Conservation (phyloP, 2,329 filamentous ascomycete species). For the Sordariomycetes sp. region DNA sequence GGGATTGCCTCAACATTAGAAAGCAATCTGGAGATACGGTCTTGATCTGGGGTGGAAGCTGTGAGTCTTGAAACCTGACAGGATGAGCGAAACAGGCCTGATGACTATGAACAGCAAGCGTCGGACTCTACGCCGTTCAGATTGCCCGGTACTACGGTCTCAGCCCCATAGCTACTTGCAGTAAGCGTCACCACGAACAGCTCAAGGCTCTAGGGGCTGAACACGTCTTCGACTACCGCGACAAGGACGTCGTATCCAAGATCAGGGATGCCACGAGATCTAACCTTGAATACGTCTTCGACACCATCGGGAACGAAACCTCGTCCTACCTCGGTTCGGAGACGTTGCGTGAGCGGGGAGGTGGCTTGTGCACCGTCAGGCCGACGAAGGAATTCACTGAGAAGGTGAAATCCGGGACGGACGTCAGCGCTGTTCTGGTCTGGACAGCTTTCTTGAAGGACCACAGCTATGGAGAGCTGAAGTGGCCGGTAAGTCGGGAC, state of each 20-base stretch:
- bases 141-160: slow-evolving; percentile 20
- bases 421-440: slow-evolving; percentile 30
- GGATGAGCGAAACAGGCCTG: background rate
- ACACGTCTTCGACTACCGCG: slow-evolving; percentile 29
- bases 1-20: slow-evolving; percentile 21
- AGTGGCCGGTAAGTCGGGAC: slow-evolving; percentile 27
- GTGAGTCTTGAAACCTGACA: slow-evolving; percentile 14
- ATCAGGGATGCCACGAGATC: slow-evolving; percentile 22
- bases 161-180: slow-evolving; percentile 24
- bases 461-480: slow-evolving; percentile 21
- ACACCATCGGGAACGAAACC: slow-evolving; percentile 27
- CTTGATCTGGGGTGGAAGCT: slow-evolving; percentile 34
- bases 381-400: slow-evolving; percentile 28
- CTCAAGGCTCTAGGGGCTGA: slow-evolving; percentile 21
- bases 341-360: slow-evolving; percentile 16
- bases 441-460: slow-evolving; percentile 31
- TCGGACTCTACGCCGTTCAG: slow-evolving; percentile 26
- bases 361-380: slow-evolving; percentile 32
- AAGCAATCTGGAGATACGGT: slow-evolving; percentile 10
- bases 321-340: slow-evolving; percentile 23
- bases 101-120: slow-evolving; percentile 19
- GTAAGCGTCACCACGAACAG: slow-evolving; percentile 18
- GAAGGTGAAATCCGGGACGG: slow-evolving; percentile 18
- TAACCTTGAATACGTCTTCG: slow-evolving; percentile 25
- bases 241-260: slow-evolving; percentile 21